Evolutionary conservation across 2,329 filamentous ascomycete species (phyloP), one percentile per base, ranked within the genome.

Genomic region (Penicillium glabrum): DNA sequence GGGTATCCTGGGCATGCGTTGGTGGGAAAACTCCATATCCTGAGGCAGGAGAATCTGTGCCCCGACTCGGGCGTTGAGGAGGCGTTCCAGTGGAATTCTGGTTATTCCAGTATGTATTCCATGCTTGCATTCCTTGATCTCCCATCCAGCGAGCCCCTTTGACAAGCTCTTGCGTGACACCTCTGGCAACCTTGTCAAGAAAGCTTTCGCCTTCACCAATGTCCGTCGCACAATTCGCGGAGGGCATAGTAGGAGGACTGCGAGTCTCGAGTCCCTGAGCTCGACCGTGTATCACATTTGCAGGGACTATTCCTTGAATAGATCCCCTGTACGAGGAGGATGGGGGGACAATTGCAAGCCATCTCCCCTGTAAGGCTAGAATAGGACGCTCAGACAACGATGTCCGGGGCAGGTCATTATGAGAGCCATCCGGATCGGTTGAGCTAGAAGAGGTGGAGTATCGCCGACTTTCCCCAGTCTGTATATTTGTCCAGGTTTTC

Each of bases 401-500:
- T 11, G 60, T 56, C 6, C 69, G 65, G 16, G 72, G 71, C 13
- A 69, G 68, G 48, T 78, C 77, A 26, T 70, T 70, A 39, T 75
- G 74, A 55, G 75, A 73, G 27, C 72, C 74, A 57, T 78, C 77
- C 11, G 72, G 69, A 56, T 79, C 78, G 16, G 77, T 77, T 24
- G 77, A 78, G 53, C 68, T 75, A 13, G 76, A 79, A 21, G 79
- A 80, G 13, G 72, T 73, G 13, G 79, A 81, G 55, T 79, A 76
- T 56, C 78, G 72, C 47, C 78, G 72, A 27, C 67, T 61, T 51
- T 77, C 71, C 44, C 69, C 71, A 14, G 71, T 83, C 69, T 95
- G 90, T 27, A 96, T 79, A 45, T 87, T 88, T 0, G 95, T 97
- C 95, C 95, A 99, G 19, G 96, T 78, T 76, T 99, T 99, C 21